Conservation (phyloP, 768 basidiomycete species). For the Pleurotus ostreatus region DNA sequence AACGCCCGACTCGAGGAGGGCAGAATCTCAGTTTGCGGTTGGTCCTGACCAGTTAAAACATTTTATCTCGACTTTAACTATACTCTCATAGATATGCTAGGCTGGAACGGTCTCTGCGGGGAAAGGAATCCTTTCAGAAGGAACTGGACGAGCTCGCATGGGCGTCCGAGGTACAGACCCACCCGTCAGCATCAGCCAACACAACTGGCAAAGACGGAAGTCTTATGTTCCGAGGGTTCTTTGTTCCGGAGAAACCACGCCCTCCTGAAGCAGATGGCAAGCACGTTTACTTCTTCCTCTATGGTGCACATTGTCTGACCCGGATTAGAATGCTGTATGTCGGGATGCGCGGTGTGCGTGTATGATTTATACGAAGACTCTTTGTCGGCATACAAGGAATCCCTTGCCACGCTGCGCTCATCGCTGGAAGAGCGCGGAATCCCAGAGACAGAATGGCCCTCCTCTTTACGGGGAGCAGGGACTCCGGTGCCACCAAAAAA, state of each 20-base stretch:
- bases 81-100: conserved; percentile 43
- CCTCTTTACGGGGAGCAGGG: conserved; percentile 30
- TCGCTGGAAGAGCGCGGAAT: conserved; percentile 45
- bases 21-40: conserved; percentile 41
- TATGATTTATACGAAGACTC: conserved; percentile 85
- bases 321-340: conserved; percentile 88
- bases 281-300: conserved; percentile 14
- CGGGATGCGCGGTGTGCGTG: conserved; percentile 88
- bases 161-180: conserved; percentile 7
- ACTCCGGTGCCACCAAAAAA: conserved; percentile 18
- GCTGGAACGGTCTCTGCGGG: conserved; percentile 51
- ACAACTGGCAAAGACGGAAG: conserved; percentile 7
- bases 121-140: conserved; percentile 32
- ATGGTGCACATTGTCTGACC: neutral
- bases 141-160: conserved; percentile 22
- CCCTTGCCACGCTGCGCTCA: conserved; percentile 44
- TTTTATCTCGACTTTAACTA: neutral
- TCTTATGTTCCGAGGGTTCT: conserved; percentile 46
- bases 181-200: neutral
- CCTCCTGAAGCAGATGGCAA: conserved; percentile 66
- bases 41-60: neutral
- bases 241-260: conserved; percentile 58
- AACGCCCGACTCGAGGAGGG: conserved; percentile 36
- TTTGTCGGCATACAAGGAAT: conserved; percentile 54
- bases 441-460: conserved; percentile 66